These are phyloP conservation scores for Gossypium gossypioides DNA, from an alignment of 441 rosid species.

Conservation along the genomic window DNA sequence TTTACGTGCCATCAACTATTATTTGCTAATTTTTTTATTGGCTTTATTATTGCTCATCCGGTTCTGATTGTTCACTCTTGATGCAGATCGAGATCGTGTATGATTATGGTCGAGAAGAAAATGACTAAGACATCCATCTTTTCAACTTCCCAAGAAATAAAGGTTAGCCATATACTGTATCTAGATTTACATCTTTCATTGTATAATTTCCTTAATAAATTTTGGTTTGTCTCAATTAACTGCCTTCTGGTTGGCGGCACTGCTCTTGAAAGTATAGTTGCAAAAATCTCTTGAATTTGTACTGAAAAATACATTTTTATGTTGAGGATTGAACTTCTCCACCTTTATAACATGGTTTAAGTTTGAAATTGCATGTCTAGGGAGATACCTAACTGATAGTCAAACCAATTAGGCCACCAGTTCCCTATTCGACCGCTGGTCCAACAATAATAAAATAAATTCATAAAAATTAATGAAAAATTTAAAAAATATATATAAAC, in stretches of 20 bases:
- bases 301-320: background rate
- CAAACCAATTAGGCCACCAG: no score
- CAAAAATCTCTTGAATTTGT: background rate
- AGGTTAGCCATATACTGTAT: slow-evolving; percentile 2
- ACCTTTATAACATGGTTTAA: background rate
- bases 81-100: slow-evolving; percentile 84
- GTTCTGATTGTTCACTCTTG: slow-evolving; percentile 8
- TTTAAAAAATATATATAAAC: no score
- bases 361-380: background rate
- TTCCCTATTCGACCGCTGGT: no score
- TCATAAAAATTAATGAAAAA: no score
- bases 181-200: background rate
- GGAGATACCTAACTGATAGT: background rate
- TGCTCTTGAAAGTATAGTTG: background rate
- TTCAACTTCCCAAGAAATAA: slow-evolving; percentile 1
- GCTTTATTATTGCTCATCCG: background rate
- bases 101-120: slow-evolving; percentile 75
- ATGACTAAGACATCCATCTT: slow-evolving; percentile 28
- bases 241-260: background rate
- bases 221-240: background rate
- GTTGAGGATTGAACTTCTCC: background rate
- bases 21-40: background rate
- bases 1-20: background rate
- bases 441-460: no score
- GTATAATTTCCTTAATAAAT: background rate